A percentile compares a stretch with the other conserved stretches of the same genome.
phyloP scores from a whole-genome alignment of 441 rosid genomes.

The Euphorbia schlechtendalii region DNA sequence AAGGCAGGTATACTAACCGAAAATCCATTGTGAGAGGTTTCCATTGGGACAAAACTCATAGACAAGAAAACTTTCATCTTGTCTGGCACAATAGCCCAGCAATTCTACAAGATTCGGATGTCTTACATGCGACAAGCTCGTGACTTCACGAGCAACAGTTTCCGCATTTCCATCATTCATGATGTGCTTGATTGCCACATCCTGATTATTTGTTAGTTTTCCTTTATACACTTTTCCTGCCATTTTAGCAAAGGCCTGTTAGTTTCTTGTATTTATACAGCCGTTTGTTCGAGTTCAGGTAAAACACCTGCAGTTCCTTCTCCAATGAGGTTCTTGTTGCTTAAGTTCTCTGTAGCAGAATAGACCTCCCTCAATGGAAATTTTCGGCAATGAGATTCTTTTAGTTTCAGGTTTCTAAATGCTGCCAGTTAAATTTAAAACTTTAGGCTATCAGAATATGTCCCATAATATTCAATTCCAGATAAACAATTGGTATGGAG shows the following conservation, averaged over 20 bases:
- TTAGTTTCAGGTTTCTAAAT: constrained; percentile 21
- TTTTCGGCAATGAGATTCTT: constrained; percentile 26
- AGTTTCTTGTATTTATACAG: too few species aligned
- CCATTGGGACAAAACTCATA: constrained; percentile 51
- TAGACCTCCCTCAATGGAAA: constrained; percentile 34
- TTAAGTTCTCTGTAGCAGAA: constrained; percentile 36
- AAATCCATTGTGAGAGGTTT: constrained; percentile 49
- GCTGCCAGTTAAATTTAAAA: constrained; percentile 23
- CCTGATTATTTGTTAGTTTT: constrained; percentile 28
- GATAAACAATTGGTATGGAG: neutral
- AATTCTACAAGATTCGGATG: constrained; percentile 46
- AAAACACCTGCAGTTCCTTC: constrained; percentile 53
- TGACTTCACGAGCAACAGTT: constrained; percentile 44
- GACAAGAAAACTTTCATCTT: constrained; percentile 45
- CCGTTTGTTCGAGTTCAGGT: neutral
- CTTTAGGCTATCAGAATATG: constrained; percentile 8
- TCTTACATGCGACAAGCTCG: constrained; percentile 31
- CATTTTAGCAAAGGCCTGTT: neutral
- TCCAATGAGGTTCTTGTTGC: constrained; percentile 38
- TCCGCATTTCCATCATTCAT: constrained; percentile 40
- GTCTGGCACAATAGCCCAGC: constrained; percentile 39
- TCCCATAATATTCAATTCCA: neutral
- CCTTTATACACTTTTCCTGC: constrained; percentile 56
- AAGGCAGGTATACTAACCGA: constrained; percentile 34
- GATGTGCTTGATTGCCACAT: constrained; percentile 48